Conservation (phyloP, 257 asterid genomes). For the Ilex aquifolium region DNA sequence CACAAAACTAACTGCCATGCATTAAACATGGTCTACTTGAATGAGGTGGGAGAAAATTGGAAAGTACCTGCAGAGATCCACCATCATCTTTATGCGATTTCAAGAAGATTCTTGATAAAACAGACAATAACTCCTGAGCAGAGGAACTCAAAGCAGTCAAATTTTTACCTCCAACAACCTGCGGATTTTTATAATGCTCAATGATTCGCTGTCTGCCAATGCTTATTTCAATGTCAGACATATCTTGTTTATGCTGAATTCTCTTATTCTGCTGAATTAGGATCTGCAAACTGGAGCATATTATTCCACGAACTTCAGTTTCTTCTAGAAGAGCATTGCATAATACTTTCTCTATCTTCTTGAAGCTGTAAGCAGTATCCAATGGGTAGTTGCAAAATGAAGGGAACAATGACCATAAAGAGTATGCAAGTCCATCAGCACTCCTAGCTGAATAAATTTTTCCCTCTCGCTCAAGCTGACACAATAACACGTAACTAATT, state of each 20-base stretch:
- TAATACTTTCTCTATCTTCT: constrained; percentile 50
- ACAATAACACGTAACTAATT: constrained; percentile 8
- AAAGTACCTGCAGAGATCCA: constrained; percentile 65
- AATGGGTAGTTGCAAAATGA: constrained; percentile 91
- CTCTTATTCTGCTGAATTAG: constrained; percentile 77
- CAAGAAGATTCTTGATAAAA: constrained; percentile 48
- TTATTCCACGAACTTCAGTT: constrained; percentile 55
- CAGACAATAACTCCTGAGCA: constrained; percentile 45
- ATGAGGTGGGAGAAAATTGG: not conserved
- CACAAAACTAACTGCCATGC: no score
- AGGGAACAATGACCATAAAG: constrained; percentile 94
- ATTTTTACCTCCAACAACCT: constrained; percentile 47
- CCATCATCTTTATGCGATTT: constrained; percentile 57
- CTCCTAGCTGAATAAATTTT: constrained; percentile 52
- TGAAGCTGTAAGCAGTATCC: constrained; percentile 74
- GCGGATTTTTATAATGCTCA: constrained; percentile 40
- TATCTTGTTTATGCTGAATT: constrained; percentile 47
- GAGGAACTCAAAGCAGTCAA: constrained; percentile 56
- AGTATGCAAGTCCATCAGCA: constrained; percentile 65
- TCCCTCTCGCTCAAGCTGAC: constrained; percentile 77
- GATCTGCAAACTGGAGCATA: constrained; percentile 80
- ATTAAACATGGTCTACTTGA: not conserved
- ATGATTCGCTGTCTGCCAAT: constrained; percentile 49
- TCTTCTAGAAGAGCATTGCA: constrained; percentile 66
- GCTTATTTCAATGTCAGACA: constrained; percentile 28